Conservation (phyloP, 2,329 filamentous ascomycete species). For the Colletotrichum lentis region DNA sequence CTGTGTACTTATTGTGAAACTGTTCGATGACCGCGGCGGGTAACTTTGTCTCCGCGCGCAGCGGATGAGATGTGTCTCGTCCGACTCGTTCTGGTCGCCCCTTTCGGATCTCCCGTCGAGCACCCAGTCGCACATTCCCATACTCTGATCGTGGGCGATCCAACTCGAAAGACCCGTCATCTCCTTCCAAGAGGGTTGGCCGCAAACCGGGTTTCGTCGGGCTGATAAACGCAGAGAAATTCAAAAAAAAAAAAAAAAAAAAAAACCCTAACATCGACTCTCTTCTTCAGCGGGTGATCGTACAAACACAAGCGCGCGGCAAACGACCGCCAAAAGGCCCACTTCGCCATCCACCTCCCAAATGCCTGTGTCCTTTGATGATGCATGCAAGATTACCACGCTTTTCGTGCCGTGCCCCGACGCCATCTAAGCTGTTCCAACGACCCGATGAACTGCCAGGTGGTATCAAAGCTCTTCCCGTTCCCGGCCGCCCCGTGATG, state of each 20-base stretch:
- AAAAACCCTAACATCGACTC: conserved; percentile 28
- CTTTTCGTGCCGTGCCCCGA: conserved; percentile 51
- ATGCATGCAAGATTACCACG: conserved; percentile 53
- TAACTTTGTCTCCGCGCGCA: conserved; percentile 4
- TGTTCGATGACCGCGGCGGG: conserved; percentile 11
- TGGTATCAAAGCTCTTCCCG: conserved; percentile 47
- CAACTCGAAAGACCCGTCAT: conserved; percentile 6
- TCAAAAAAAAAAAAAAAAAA: conserved; percentile 27
- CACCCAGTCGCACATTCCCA: conserved; percentile 23
- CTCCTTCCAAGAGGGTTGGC: conserved; percentile 1
- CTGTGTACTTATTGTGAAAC: conserved; percentile 22
- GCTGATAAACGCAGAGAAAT: conserved; percentile 17
- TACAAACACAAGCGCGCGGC: conserved; percentile 35
- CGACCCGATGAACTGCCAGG: conserved; percentile 45
- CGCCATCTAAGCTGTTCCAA: conserved; percentile 48
- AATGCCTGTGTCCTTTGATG: conserved; percentile 51
- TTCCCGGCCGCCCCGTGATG: conserved; percentile 41
- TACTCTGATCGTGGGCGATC: conserved; percentile 29
- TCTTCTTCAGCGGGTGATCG: conserved; percentile 36
- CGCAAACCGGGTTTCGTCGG: neutral
- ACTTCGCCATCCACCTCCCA: conserved; percentile 43
- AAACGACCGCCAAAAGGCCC: conserved; percentile 27
- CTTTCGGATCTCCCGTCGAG: conserved; percentile 36
- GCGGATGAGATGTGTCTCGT: conserved; percentile 7
- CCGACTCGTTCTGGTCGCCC: conserved; percentile 28